Base-by-base conservation (phyloP, 2,329 filamentous ascomycete genomes). In the Cucurbitaria berberidis region DNA sequence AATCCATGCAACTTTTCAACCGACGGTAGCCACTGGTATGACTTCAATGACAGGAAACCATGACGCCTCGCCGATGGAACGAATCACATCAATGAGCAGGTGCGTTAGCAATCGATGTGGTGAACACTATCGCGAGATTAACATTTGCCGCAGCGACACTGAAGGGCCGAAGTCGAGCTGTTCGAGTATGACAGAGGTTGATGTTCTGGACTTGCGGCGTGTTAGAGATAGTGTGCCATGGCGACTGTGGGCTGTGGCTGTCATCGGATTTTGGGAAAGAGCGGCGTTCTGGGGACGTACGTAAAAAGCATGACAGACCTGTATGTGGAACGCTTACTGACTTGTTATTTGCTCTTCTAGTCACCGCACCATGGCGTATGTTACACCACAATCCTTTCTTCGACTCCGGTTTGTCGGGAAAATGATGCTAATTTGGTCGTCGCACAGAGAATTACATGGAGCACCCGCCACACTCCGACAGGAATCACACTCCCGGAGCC, bases 361-460 rank as follows among this genome's bases (percentile, higher is more conserved):
- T 67, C 9, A 67, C 64, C 8, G 68, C 62, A 18, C 71, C 71
- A 53, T 74, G 69, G 69, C 72, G 68, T 73, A 62, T 19, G 67
- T 59, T 40, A 19, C 3, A 40, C 43, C 26, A 11, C 19, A 42
- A 11, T 45, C 53, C 32, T 18, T 38, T 21, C 16, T 32, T 21
- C n/a, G 30, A 27, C 22, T 34, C 18, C 11, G 22, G 2, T 15
- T 2, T 34, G 8, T 11, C 15, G 30, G 2, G 19, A 1, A 15
- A 6, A 24, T 9, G 16, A 19, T 13, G 21, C 53, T 63, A 27
- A 63, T 27, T 27, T 35, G 39, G n/a, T n/a, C 18, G 2, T 27
- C 3, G 11, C 9, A 6, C 38, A 77, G 75, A 79, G 55, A 79
- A 79, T 60, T 78, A 78, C 55, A 76, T 79, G 60, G 73, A 79